Base-by-base conservation (phyloP, 495 filamentous ascomycete genomes). In the Saxophila tyrrhenica region DNA sequence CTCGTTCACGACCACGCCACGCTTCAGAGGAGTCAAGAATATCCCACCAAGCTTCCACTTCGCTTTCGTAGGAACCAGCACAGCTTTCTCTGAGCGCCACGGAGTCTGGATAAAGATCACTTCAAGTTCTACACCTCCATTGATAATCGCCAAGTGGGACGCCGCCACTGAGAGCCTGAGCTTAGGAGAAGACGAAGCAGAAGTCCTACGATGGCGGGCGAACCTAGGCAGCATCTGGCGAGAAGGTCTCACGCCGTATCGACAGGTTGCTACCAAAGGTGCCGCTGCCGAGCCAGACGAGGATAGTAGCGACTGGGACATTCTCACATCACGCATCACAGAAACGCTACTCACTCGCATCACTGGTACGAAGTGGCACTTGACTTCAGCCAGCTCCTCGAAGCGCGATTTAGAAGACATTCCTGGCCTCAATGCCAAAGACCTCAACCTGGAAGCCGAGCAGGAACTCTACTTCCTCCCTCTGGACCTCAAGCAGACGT, bases 1-100 rank as follows among this genome's bases (percentile, higher is more conserved):
- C 48, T 67, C 69, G 3, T 72, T 72, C 59, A 72, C 70, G 1
- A 70, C 70, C 20, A 66, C 67, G 5, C 62, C 64, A n/a, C 61
- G 65, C n/a, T 80, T 78, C 62, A 68, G 65, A 9, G 82, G 82
- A n/a, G 72, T 86, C 55, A 75, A 76, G 25, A 70, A 79, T 42
- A 59, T 86, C 13, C 77, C 82, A 0, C 64, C 75, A 0, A 81
- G 82, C 3, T 66, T 70, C 25, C 82, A 86, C 60, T 73, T 82
- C 54, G 71, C 82, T 5, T 77, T 79, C 54, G 73, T 74, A 15
- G 68, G 75, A 1, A 68, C 73, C 16, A 65, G 65, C 17, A 65
- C 64, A 21, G 71, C 72, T 0, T 59, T 72, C 7, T 80, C 80
- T 3, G 64, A 82, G 15, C 74, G 81, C 17, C 76, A 73, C 55